A percentile compares a stretch with the other conserved stretches of the same genome.
Evolutionary conservation across 805 yeast species (phyloP).

Genomic region (Soucietia sequanensis): DNA sequence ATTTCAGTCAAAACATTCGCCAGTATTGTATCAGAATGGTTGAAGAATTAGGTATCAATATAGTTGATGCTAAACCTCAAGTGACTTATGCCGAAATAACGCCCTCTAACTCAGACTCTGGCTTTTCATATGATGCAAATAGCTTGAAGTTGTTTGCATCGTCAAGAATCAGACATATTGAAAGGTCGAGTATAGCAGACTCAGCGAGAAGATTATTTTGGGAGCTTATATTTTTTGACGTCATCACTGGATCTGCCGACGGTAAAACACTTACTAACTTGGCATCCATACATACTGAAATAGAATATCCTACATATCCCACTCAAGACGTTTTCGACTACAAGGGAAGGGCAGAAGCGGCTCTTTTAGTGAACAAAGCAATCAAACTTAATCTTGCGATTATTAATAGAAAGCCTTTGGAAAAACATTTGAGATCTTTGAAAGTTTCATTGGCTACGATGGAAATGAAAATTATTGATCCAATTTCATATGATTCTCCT

Average conservation of each 20-base stretch:
- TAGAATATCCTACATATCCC: slow-evolving; percentile 39
- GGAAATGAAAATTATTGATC: slow-evolving; percentile 46
- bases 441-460: slow-evolving; percentile 48
- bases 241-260: slow-evolving; percentile 53
- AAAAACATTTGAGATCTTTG: slow-evolving; percentile 23
- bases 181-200: slow-evolving; percentile 15
- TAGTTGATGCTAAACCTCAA: slow-evolving; percentile 31
- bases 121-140: background rate
- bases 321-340: slow-evolving; percentile 41
- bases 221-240: slow-evolving; percentile 53
- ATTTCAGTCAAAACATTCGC: slow-evolving; percentile 41
- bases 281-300: slow-evolving; percentile 32
- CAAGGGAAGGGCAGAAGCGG: slow-evolving; percentile 15
- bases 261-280: slow-evolving; percentile 22
- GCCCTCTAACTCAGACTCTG: too few species aligned
- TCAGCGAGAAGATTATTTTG: slow-evolving; percentile 47
- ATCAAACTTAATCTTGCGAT: slow-evolving; percentile 47
- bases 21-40: slow-evolving; percentile 40
- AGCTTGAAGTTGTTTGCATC: slow-evolving; percentile 7
- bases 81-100: too few species aligned
- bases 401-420: slow-evolving; percentile 36
- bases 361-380: slow-evolving; percentile 18
- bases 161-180: slow-evolving; percentile 12
- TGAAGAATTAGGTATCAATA: slow-evolving; percentile 35
- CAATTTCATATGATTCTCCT: slow-evolving; percentile 41